phyloP scores from a whole-genome alignment of 2,329 filamentous ascomycete genomes.

The Pseudogymnoascus destructans region DNA sequence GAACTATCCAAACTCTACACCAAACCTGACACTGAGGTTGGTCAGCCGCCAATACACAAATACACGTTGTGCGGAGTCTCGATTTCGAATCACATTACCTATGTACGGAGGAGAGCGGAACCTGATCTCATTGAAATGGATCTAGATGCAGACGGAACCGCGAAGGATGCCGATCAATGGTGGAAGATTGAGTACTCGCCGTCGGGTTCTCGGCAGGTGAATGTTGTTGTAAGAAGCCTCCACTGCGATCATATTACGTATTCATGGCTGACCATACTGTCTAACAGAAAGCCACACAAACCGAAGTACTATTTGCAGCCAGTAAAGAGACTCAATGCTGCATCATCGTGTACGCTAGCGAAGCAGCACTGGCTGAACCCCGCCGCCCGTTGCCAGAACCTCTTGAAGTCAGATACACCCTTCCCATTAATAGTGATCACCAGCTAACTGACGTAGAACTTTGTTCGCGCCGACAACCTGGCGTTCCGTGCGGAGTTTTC shows the following conservation, averaged over 20 bases:
- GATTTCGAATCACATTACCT: constrained; percentile 34
- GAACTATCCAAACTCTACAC: constrained; percentile 31
- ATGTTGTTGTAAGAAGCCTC: constrained; percentile 34
- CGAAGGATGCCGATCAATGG: constrained; percentile 35
- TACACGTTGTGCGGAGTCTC: constrained; percentile 41
- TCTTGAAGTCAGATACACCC: constrained; percentile 25
- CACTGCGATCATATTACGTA: background rate
- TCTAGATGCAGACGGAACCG: constrained; percentile 21
- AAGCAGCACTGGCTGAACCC: constrained; percentile 31
- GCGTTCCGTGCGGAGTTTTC: constrained; percentile 37
- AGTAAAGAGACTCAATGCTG: constrained; percentile 36
- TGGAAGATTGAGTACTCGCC: constrained; percentile 38
- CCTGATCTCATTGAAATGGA: constrained; percentile 33
- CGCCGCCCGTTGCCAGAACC: constrained; percentile 29
- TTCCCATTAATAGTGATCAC: background rate
- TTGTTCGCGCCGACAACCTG: constrained; percentile 39
- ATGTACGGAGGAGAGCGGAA: constrained; percentile 35
- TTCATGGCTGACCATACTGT: background rate
- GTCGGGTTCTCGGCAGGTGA: constrained; percentile 31
- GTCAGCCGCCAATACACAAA: constrained; percentile 23
- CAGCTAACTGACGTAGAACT: constrained; percentile 28
- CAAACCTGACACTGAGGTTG: constrained; percentile 18
- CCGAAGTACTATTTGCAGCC: constrained; percentile 34
- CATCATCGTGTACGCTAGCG: constrained; percentile 41
- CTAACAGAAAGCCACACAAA: constrained; percentile 34